Evolutionary conservation across 306 rosid species (phyloP), one percentile per base, ranked within the genome.

Genomic region (Glycyrrhiza uralensis): DNA sequence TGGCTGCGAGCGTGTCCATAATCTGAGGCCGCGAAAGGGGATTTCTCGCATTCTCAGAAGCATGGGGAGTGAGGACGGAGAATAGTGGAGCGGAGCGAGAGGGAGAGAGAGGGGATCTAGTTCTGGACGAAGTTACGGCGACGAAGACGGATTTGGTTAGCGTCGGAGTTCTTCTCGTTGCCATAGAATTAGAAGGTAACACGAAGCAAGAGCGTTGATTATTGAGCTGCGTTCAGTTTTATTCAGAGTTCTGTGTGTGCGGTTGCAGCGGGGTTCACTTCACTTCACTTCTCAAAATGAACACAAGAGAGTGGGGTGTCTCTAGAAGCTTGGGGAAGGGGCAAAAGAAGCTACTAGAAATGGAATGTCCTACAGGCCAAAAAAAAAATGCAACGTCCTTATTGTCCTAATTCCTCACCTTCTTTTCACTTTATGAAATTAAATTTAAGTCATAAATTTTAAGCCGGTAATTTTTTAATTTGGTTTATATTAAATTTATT

Each of bases 131-230:
- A 8, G 66, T 74, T 63, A 80, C 57, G 84, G 77, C 80, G 18
- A 87, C 80, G 56, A 86, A 10, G 42, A 81, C 71, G 29, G 88
- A 75, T 76, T 80, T 82, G 66, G 84, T 75, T 29, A 93, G 86
- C 58, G 50, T 79, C 7, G 93, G 65, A 22, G 84, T 85, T 81
- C 80, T 85, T 85, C 96, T 80, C 60, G 83, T 80, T 13, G 88
- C 92, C 96, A 94, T 94, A 20, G 36, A 69, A 54, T 91, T 94
- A 20, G 36, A 69, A 54, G 26, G 47, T 20, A 18, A 29, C 51
- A 46, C 23, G 17, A 29, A 13, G 42, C 5, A 1, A 20, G 22
- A 17, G 6, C 7, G 3, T 10, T 1, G 38, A 12, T 4, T 47
- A 22, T 33, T 55, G 30, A 13, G n/a, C 13, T 42, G 2, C 14